Evolutionary conservation across 441 rosid genomes (phyloP).

Genomic region (Eutrema salsugineum): DNA sequence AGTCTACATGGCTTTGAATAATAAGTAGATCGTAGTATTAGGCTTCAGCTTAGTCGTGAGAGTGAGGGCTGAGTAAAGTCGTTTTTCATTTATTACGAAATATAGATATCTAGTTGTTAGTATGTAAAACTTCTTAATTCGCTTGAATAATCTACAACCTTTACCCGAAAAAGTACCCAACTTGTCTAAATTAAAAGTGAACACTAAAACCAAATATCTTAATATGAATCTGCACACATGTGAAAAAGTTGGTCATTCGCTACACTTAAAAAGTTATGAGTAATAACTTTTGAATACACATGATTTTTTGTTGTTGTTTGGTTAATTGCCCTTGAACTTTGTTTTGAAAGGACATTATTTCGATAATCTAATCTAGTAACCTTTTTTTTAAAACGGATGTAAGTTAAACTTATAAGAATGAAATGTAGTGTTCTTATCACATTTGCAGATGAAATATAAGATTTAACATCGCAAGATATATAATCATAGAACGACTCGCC

Average conservation of each 20-base stretch:
- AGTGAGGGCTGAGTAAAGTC: neutral
- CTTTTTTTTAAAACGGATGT: neutral
- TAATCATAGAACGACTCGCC: neutral
- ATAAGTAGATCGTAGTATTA: neutral
- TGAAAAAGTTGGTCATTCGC: neutral
- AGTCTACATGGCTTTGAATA: neutral
- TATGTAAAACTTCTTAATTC: neutral
- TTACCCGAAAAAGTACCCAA: neutral
- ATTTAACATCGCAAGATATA: neutral
- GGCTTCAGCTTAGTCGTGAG: conserved; percentile 4
- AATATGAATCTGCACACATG: neutral
- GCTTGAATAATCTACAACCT: neutral
- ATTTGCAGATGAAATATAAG: neutral
- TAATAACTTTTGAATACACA: too few species aligned
- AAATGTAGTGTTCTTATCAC: neutral
- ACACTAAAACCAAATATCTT: neutral
- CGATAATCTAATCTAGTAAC: neutral
- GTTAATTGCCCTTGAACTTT: neutral
- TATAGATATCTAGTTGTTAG: neutral
- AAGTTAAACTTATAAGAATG: neutral
- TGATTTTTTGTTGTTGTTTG: neutral
- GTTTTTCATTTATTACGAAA: neutral
- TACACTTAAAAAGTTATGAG: too few species aligned
- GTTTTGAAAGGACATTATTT: neutral
- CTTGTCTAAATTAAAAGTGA: neutral